Percentiles rank a stretch among this genome's conserved stretches.
phyloP scores from a whole-genome alignment of 2,329 filamentous ascomycete species.

The Alternaria infectoria region DNA sequence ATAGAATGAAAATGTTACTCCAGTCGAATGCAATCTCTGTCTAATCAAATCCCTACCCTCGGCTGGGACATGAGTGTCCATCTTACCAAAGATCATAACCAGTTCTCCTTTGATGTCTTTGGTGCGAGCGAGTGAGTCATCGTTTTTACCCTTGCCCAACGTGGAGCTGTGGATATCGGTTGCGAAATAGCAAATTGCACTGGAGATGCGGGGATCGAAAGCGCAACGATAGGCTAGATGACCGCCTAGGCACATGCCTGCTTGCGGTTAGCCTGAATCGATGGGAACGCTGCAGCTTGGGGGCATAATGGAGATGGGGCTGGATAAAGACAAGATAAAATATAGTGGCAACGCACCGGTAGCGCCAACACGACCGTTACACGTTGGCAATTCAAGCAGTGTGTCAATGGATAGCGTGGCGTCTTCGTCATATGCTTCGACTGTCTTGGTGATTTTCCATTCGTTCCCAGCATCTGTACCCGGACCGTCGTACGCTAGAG shows the following conservation, averaged over 20 bases:
- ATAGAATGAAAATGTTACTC: conserved; percentile 79
- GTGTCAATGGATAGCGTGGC: conserved; percentile 52
- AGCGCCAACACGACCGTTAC: conserved; percentile 72
- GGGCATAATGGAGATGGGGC: neutral
- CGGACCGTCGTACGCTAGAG: conserved; percentile 82
- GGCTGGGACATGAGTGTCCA: conserved; percentile 87
- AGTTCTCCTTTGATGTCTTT: conserved; percentile 77
- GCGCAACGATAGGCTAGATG: conserved; percentile 78
- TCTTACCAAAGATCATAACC: conserved; percentile 89
- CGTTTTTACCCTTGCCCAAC: conserved; percentile 71
- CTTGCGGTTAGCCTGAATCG: neutral
- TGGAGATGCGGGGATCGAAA: conserved; percentile 77
- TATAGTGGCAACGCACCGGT: conserved; percentile 28
- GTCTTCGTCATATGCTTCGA: conserved; percentile 79
- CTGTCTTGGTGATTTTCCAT: conserved; percentile 84
- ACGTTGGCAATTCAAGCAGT: conserved; percentile 52
- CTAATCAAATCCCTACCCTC: conserved; percentile 83
- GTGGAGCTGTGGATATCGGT: conserved; percentile 86
- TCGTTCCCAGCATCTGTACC: conserved; percentile 88
- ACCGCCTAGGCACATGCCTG: conserved; percentile 85
- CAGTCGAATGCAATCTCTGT: conserved; percentile 48
- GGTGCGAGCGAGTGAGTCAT: conserved; percentile 67
- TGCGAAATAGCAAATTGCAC: conserved; percentile 86
- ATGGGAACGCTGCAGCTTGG: neutral
- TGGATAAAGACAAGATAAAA: neutral